These are phyloP conservation scores for Gynochthodes officinalis DNA, from an alignment of 257 asterid species.

Conservation along the genomic window DNA sequence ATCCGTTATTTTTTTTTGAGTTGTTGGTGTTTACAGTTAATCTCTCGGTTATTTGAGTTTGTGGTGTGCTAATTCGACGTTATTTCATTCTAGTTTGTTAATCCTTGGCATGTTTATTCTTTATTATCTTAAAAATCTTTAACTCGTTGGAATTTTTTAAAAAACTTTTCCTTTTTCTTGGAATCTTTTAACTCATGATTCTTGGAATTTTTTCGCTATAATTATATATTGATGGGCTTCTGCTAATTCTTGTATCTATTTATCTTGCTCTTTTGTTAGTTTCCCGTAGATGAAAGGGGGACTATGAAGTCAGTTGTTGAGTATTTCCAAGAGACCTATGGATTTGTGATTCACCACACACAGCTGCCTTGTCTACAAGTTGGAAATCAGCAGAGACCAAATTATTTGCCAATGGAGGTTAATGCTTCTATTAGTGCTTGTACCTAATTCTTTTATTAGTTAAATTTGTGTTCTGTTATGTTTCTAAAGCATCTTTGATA, in stretches of 20 bases:
- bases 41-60: neutral
- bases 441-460: neutral
- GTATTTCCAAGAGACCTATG: constrained; percentile 81
- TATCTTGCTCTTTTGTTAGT: constrained; percentile 35
- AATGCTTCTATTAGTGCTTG: neutral
- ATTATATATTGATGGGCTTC: neutral
- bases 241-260: constrained; percentile 12
- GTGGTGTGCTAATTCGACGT: neutral
- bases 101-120: neutral
- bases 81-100: neutral
- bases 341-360: constrained; percentile 66
- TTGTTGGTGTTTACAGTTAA: neutral
- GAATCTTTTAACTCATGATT: neutral
- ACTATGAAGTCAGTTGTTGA: constrained; percentile 82
- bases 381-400: constrained; percentile 82
- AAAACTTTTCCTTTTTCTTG: neutral
- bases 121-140: neutral
- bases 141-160: neutral
- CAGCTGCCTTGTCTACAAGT: constrained; percentile 96
- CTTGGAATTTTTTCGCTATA: neutral
- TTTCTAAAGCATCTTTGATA: neutral
- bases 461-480: neutral
- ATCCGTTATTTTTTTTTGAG: neutral
- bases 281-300: constrained; percentile 91
- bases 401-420: constrained; percentile 97